These are phyloP conservation scores for Echinochloa phyllopogon DNA, from an alignment of 176 grass and related monocot species.

Conservation along the genomic window DNA sequence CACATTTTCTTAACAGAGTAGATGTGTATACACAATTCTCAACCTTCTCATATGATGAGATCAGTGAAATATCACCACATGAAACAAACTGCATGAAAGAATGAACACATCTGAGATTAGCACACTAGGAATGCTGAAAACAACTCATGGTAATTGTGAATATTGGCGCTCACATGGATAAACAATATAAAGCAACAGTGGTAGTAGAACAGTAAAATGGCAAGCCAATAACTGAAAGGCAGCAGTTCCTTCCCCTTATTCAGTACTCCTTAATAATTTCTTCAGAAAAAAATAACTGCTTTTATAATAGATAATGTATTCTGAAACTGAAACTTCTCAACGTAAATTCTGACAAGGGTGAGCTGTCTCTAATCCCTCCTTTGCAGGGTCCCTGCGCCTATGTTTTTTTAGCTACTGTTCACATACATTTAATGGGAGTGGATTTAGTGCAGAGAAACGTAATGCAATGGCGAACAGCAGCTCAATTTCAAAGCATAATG, in stretches of 20 bases:
- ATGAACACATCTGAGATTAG: not conserved
- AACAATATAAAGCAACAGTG: not conserved
- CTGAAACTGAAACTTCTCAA: not conserved
- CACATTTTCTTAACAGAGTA: slow-evolving; percentile 72
- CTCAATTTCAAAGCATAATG: not conserved
- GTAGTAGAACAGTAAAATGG: not conserved
- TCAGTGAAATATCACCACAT: slow-evolving; percentile 79
- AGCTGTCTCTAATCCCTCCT: not conserved
- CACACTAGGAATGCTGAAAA: not conserved
- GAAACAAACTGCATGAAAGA: slow-evolving; percentile 69
- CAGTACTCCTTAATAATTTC: not conserved
- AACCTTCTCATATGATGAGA: slow-evolving; percentile 98
- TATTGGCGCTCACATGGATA: not conserved
- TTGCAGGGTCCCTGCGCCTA: slow-evolving; percentile 17
- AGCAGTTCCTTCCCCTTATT: not conserved
- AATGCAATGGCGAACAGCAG: slow-evolving; percentile 10
- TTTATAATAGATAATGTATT: not conserved
- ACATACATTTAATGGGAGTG: not conserved
- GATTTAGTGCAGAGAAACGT: not conserved
- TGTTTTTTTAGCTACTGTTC: not conserved
- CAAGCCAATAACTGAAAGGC: not conserved
- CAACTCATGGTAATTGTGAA: not conserved
- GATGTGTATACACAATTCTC: slow-evolving; percentile 95
- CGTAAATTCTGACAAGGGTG: not conserved
- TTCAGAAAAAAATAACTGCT: not conserved